phyloP scores from a whole-genome alignment of 768 basidiomycete species.

The Dioszegia hungarica region DNA sequence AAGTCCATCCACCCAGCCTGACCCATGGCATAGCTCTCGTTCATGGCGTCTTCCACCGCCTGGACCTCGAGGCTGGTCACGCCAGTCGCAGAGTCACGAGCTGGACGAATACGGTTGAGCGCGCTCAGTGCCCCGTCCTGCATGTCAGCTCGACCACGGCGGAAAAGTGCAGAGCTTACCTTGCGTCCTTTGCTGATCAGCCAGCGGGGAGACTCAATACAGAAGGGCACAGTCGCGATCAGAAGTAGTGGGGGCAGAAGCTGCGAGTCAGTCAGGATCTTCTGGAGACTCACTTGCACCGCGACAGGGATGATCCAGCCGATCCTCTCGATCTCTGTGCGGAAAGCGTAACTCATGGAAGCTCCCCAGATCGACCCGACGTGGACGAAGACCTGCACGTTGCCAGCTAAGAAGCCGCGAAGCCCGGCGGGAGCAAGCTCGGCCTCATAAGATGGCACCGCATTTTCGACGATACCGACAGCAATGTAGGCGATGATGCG shows the following conservation, averaged over 20 bases:
- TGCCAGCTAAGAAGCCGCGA: constrained; percentile 6
- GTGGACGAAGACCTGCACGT: background rate
- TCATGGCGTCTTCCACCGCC: constrained; percentile 6
- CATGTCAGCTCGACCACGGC: background rate
- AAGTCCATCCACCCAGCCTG: constrained; percentile 10
- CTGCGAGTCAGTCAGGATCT: background rate
- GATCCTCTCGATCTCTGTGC: background rate
- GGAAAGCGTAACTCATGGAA: background rate
- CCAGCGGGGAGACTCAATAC: constrained; percentile 20
- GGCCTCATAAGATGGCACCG: constrained; percentile 4
- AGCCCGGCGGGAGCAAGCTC: constrained; percentile 11
- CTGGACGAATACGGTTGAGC: background rate
- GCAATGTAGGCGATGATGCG: constrained; percentile 8
- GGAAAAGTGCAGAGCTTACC: background rate
- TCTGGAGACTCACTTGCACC: background rate
- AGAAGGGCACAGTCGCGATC: background rate
- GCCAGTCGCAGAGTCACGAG: background rate
- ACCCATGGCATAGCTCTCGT: background rate
- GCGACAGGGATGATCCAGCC: constrained; percentile 9
- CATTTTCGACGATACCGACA: constrained; percentile 12
- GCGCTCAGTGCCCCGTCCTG: background rate
- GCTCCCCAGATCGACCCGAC: constrained; percentile 5
- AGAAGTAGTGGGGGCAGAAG: constrained; percentile 2
- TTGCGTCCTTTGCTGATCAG: constrained; percentile 1
- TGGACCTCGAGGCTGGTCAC: constrained; percentile 3